Evolutionary conservation across 2,329 filamentous ascomycete genomes (phyloP).

Genomic region (Ascochyta fabae): DNA sequence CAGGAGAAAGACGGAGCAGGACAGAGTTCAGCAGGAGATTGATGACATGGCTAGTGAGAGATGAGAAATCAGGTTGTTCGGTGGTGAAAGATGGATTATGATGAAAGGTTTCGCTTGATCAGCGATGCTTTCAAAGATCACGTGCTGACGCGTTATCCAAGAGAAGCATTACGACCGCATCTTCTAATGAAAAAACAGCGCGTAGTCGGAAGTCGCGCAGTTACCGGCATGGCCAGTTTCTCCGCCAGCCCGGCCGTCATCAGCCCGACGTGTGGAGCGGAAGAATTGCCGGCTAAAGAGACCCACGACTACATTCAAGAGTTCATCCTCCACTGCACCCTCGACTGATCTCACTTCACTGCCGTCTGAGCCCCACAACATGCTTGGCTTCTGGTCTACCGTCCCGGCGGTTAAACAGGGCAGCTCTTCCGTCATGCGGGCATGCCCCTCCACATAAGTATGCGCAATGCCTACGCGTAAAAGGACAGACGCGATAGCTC

Average conservation of each 20-base stretch:
- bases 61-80: not conserved
- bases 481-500: constrained; percentile 7
- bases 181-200: not conserved
- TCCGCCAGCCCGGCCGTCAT: constrained; percentile 10
- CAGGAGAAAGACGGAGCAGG: not conserved
- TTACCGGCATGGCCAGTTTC: not conserved
- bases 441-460: constrained; percentile 36
- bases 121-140: not conserved
- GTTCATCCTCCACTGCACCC: constrained; percentile 18
- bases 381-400: constrained; percentile 19
- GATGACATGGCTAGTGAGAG: not conserved
- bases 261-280: constrained; percentile 27
- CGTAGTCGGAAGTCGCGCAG: not conserved
- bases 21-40: not conserved
- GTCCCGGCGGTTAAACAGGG: constrained; percentile 45
- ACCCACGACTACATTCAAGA: constrained; percentile 18
- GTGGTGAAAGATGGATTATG: not conserved
- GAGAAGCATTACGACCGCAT: not conserved
- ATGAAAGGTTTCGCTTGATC: not conserved
- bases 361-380: constrained; percentile 25
- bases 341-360: constrained; percentile 22
- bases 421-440: constrained; percentile 30
- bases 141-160: not conserved
- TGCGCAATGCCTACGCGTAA: constrained; percentile 25
- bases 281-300: constrained; percentile 46